A percentile compares a stretch with the other conserved stretches of the same genome.
These are phyloP conservation scores for Fistulinella prunicolor DNA, from an alignment of 768 basidiomycete species.

Conservation along the genomic window DNA sequence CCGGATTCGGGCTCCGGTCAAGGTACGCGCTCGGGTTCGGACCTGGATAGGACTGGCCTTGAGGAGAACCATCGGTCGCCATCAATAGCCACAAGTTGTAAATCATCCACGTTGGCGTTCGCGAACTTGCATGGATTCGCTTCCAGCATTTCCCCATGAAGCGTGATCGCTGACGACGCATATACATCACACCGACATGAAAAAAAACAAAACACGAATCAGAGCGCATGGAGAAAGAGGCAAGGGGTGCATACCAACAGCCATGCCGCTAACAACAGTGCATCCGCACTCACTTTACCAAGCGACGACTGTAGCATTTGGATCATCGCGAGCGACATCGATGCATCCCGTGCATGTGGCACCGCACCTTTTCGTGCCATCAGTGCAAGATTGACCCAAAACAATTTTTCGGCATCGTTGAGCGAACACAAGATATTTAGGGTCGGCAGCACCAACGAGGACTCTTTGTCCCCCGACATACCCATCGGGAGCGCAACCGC, in stretches of 20 bases:
- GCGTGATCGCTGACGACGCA: conserved; percentile 67
- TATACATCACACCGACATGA: too few species aligned
- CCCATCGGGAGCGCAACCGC: conserved; percentile 85
- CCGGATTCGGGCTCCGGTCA: background rate
- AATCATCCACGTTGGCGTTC: conserved; percentile 51
- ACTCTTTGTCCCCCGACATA: conserved; percentile 47
- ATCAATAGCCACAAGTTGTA: conserved; percentile 74
- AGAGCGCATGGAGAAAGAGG: background rate
- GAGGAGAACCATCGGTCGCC: conserved; percentile 40
- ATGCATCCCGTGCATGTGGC: conserved; percentile 69
- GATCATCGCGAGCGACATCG: conserved; percentile 66
- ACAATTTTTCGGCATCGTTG: conserved; percentile 64
- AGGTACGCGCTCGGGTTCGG: background rate
- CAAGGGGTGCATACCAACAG: conserved; percentile 43
- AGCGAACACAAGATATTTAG: conserved; percentile 61
- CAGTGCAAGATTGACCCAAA: conserved; percentile 60
- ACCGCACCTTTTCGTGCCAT: conserved; percentile 60
- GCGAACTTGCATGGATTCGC: conserved; percentile 71
- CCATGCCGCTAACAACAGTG: conserved; percentile 55
- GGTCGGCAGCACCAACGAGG: conserved; percentile 41
- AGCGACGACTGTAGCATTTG: conserved; percentile 78
- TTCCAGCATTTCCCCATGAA: conserved; percentile 85
- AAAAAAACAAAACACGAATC: background rate
- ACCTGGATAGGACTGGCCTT: too few species aligned
- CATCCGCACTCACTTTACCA: conserved; percentile 51